Evolutionary conservation across 176 grass and related monocot species (phyloP), one percentile per base, ranked within the genome.

Genomic region (Elaeis guineensis): DNA sequence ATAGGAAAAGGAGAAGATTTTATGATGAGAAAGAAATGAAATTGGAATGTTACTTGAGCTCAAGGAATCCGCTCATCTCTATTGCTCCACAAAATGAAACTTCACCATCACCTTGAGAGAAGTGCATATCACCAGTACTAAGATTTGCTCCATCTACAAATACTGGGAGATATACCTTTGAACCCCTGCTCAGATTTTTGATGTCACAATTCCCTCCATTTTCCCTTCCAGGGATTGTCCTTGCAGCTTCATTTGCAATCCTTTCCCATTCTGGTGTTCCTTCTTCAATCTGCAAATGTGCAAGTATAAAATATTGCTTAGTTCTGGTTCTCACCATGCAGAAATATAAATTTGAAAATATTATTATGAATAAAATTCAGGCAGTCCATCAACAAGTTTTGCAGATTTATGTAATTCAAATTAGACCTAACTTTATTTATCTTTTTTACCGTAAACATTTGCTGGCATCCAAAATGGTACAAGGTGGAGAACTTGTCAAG

Each of bases 61-160:
- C 83, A 66, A 97, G 78, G 76, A 91, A 97, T 70, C 92, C 92
- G 67, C 92, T 97, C 92, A 97, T 97, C 74, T 97, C 87, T 63
- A 97, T 97, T 61, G 92, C 87, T 75, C 92, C 92, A 66, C 92
- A 91, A 60, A 97, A 91, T 21, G 87, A 87, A 53, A 97, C 69
- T 79, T 97, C 92, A 21, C 87, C 92, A 39, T 97, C 81, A 2
- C 84, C 92, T 67, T 97, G 92, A 52, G 87, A 91, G 59, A 97
- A 97, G 63, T 97, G 87, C 92, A 88, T 85, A 26, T 96, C 91
- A 51, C 86, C 86, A 25, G 80, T 85, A 71, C 91, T 90, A 49
- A 96, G 77, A 80, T 90, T 96, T 59, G 80, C 86, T 59, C 91
- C 91, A 51, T 90, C 86, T 25, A 96, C 83, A 74, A 96, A 96